Evolutionary conservation across 2,329 filamentous ascomycete genomes (phyloP).

Genomic region (Elsinoe arachidis): DNA sequence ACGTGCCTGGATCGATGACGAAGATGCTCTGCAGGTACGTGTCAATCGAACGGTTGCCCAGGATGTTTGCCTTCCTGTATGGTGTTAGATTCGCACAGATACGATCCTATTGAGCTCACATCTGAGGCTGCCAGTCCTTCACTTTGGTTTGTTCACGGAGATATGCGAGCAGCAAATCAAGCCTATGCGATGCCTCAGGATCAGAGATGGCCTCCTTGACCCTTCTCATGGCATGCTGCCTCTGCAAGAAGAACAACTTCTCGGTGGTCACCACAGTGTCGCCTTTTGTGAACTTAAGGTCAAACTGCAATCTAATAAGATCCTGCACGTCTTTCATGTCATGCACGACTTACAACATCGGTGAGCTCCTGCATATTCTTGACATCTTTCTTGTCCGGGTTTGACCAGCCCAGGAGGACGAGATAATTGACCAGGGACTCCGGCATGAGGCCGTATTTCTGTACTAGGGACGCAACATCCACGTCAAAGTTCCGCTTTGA

Average conservation of each 20-base stretch:
- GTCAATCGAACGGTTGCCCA: conserved; percentile 26
- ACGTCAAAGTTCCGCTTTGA: conserved; percentile 75
- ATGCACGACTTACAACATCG: conserved; percentile 45
- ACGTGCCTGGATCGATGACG: conserved; percentile 48
- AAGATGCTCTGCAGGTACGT: conserved; percentile 46
- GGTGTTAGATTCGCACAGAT: neutral
- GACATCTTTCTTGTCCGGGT: conserved; percentile 57
- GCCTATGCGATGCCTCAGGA: conserved; percentile 32
- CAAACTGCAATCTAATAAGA: conserved; percentile 47
- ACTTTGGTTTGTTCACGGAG: conserved; percentile 19
- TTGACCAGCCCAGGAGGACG: conserved; percentile 75
- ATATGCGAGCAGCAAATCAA: conserved; percentile 23
- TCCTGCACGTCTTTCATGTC: neutral
- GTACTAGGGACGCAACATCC: conserved; percentile 50
- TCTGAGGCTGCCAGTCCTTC: conserved; percentile 14
- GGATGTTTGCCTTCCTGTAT: neutral
- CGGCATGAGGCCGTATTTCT: conserved; percentile 51
- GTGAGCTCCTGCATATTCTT: conserved; percentile 64
- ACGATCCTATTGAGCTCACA: conserved; percentile 20
- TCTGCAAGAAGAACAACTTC: conserved; percentile 75
- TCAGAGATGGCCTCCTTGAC: conserved; percentile 37
- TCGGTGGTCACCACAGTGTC: conserved; percentile 74
- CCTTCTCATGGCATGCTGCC: conserved; percentile 51
- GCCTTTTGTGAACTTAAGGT: conserved; percentile 80
- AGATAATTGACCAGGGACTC: conserved; percentile 71